Evolutionary conservation across 2,329 filamentous ascomycete species (phyloP), one percentile per base, ranked within the genome.

Genomic region (Arachnopeziza araneosa): DNA sequence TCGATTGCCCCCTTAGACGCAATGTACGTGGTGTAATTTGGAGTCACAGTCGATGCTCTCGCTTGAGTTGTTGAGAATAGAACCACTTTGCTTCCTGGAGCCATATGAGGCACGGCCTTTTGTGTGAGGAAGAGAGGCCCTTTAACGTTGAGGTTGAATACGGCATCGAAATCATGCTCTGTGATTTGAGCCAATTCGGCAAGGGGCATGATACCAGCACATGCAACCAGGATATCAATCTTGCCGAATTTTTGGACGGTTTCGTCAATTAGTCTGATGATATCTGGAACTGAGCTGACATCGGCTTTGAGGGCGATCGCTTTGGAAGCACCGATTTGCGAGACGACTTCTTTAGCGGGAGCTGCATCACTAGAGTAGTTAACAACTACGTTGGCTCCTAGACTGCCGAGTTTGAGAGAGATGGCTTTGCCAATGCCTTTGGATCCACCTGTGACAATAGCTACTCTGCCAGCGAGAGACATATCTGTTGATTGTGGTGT

Each of bases 401-500:
- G 78, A 61, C 76, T 74, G 67, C 81, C 82, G 50, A 86, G 80
- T 61, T 80, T 78, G 58, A 83, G 78, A 63, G 82, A 83, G 57
- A 82, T 82, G 59, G 83, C 82, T 58, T 78, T 76, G 26, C 84
- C 85, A 63, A 87, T 86, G 61, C 84, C 84, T 66, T 83, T 83
- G 58, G 79, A 80, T 58, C 77, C 78, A 50, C 73, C 74, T 19
- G 71, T 67, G 50, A 78, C 54, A 17, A 71, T 55, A 44, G 66
- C 69, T n/a, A 70, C 64, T 64, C 70, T 71, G 10, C 68, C 67
- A 2, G 61, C 23, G 51, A 70, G 68, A 30, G 64, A 32, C 48
- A 62, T 59, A 36, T 44, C 17, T 44, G 17, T 44, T 30, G 17
- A 44, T 14, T 44, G 36, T 44, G 17, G 36, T 14, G 36, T 12